Evolutionary conservation across 495 filamentous ascomycete genomes (phyloP), one percentile per base, ranked within the genome.

Genomic region (Chaetomium tenue): DNA sequence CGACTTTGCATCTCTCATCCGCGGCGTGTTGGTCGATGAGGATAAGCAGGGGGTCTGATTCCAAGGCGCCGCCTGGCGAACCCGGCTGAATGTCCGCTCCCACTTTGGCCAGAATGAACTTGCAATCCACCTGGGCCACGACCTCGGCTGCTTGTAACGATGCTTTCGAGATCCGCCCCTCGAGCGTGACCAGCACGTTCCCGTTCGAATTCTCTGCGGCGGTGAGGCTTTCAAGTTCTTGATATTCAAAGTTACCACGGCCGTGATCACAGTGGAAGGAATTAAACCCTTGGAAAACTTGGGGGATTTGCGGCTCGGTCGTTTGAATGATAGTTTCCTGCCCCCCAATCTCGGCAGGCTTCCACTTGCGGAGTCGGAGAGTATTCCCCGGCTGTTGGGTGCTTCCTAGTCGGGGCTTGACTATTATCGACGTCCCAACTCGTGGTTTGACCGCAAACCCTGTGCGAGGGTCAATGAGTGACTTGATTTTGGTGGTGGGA

Each of bases 21-120:
- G 93, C 94, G 12, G 94, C 94, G 72, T 98, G 94, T 69, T 98
- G 94, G 72, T 98, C 94, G 51, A 98, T 83, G 12, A 97, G 80
- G 0, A 95, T 83, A 1, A 98, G 78, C 13, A 85, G 25, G 13
- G 9, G 6, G 13, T 63, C 56, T 15, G 48, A 3, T 4, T 53
- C 66, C 5, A 26, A 5, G 37, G 3, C 37, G 2, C 12, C 26
- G 18, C n/a, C 20, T 42, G 23, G 54, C 13, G 63, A 44, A n/a
- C 0, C 26, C 2, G 28, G 6, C 2, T 42, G 18, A 64, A 5
- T 44, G 53, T 46, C 15, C 54, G 70, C 28, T 18, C 64, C 67
- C 46, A 90, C 76, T 65, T 85, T 90, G 25, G 83, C 81, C 4
- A 98, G 77, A 50, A 98, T 91, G 71, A 93, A 98, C 74, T 98